Evolutionary conservation across 129 eudicot species (phyloP).

Genomic region (Chrysanthemum seticuspe): DNA sequence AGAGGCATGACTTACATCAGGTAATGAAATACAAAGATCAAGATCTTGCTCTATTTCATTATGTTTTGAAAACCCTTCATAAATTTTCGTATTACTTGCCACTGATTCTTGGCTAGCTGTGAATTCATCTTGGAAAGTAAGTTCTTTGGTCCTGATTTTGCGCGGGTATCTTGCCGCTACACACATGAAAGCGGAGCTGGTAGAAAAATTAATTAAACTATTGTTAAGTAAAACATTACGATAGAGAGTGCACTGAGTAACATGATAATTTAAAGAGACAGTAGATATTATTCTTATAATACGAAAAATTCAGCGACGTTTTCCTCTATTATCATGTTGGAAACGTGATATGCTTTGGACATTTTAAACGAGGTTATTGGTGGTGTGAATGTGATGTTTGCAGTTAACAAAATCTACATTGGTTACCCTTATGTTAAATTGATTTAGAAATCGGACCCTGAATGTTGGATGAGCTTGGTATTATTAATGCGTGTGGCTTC

Average conservation of each 20-base stretch:
- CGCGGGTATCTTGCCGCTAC: slow-evolving; percentile 55
- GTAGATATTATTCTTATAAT: not conserved
- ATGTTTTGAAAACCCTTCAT: slow-evolving; percentile 13
- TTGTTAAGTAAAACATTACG: not conserved
- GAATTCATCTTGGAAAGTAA: slow-evolving; percentile 13
- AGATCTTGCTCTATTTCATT: slow-evolving; percentile 15
- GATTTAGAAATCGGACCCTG: not conserved
- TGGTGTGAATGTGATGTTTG: not conserved
- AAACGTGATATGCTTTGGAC: not conserved
- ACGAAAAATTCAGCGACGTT: not conserved
- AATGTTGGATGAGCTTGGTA: not conserved
- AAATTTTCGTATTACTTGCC: slow-evolving; percentile 8
- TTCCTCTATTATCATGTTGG: not conserved
- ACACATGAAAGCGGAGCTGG: slow-evolving; percentile 66
- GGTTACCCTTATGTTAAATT: not conserved
- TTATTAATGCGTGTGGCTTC: not conserved
- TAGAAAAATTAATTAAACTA: slow-evolving; percentile 15
- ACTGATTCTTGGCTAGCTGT: slow-evolving; percentile 30
- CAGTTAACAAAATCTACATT: not conserved
- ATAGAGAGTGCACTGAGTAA: not conserved
- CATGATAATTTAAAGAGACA: not conserved
- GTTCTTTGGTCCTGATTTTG: slow-evolving; percentile 25
- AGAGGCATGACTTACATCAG: slow-evolving; percentile 7
- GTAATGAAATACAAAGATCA: slow-evolving; percentile 3
- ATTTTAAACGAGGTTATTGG: not conserved